Evolutionary conservation across 2,329 filamentous ascomycete genomes (phyloP), one percentile per base, ranked within the genome.

Genomic region (Talaromyces amestolkiae): DNA sequence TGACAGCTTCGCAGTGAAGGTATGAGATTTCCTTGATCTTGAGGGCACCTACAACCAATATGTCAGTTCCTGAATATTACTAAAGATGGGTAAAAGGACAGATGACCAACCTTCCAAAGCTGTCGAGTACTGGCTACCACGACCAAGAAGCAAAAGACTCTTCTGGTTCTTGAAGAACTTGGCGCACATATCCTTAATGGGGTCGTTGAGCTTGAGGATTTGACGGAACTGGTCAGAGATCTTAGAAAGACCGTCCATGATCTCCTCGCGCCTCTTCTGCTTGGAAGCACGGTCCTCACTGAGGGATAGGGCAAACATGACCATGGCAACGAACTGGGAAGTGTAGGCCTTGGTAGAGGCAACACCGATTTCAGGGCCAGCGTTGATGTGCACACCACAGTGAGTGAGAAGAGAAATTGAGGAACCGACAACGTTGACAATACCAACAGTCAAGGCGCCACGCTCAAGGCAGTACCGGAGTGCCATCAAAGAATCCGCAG

Each of bases 1-100:
- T 99, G 84, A 99, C 95, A 73, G 95, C 95, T 84, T 99, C 95
- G 81, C 95, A 99, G 82, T 99, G 95, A 67, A 99, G 91, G 82
- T 99, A 99, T 19, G 94, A 98, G 75, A 99, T 99, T 83, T 99
- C 95, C 87, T 99, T 99, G 82, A 99, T 99, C 86, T 99, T 99
- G 72, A 99, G 86, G 59, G 95, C 95, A 81, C 92, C 83, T 84
- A 63, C 51, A 67, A 27, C 47, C 53, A 37, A 61, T 19, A 15
- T 22, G 27, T 61, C 39, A 61, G 58, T 31, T 27, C 17, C 51
- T 33, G 54, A 61, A 73, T 4, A 2, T 31, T 59, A 73, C 39
- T 59, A 51, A 45, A 43, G 7, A 17, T 58, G 15, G 24, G 19
- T n/a, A 17, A 31, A 61, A 41, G 3, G 8, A 19, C 27, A 5